Conservation (phyloP, 352 stramenopile genomes). For the Globisporangium acanthophoron region DNA sequence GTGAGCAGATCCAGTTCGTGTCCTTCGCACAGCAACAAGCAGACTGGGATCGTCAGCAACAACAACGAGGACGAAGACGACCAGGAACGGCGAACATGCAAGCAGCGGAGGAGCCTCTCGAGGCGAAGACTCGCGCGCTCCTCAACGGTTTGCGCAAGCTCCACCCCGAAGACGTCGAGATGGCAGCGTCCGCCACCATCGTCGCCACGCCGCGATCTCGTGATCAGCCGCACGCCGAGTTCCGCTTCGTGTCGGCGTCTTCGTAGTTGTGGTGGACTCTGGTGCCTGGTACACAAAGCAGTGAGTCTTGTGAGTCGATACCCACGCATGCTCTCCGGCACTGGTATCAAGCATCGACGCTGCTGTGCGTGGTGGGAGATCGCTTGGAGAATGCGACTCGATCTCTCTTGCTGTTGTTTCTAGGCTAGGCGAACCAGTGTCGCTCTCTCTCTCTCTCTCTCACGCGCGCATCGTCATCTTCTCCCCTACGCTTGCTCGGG, state of each 20-base stretch:
- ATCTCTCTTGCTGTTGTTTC: not conserved
- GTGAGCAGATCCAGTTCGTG: conserved; percentile 43
- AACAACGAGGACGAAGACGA: conserved; percentile 12
- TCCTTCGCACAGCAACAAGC: conserved; percentile 28
- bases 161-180: conserved; percentile 34
- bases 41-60: conserved; percentile 9
- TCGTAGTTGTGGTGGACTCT: conserved; percentile 4
- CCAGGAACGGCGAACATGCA: not conserved
- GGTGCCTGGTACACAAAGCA: conserved; percentile 7
- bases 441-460: not conserved
- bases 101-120: conserved; percentile 3
- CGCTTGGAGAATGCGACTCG: not conserved
- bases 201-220: not conserved
- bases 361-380: too few species aligned
- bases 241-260: conserved; percentile 21
- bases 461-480: not conserved
- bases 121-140: conserved; percentile 30
- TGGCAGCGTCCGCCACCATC: conserved; percentile 9
- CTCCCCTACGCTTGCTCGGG: not conserved
- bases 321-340: not conserved
- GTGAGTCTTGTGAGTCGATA: not conserved
- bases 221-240: conserved; percentile 6
- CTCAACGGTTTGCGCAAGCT: conserved; percentile 37
- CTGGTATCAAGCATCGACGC: not conserved
- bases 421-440: not conserved